Conservation (phyloP, 768 basidiomycete species). For the Leccinum truebloodii region DNA sequence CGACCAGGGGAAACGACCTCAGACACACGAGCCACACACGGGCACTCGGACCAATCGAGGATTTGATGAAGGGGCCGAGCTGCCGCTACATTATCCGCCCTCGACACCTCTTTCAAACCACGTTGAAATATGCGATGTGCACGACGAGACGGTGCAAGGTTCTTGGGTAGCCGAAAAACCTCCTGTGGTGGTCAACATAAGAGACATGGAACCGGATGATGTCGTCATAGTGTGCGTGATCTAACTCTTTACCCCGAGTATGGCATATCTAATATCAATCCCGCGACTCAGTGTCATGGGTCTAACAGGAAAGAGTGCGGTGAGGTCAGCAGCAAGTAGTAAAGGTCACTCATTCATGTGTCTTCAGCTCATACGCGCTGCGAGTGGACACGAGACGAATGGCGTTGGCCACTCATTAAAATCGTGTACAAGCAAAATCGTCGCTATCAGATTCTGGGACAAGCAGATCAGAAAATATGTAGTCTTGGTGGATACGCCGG, state of each 20-base stretch:
- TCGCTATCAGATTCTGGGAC: slow-evolving; percentile 7
- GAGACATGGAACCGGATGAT: slow-evolving; percentile 2
- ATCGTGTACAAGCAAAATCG: slow-evolving; percentile 14
- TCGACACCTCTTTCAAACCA: too few species aligned
- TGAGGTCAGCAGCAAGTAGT: neutral
- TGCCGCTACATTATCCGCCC: too few species aligned
- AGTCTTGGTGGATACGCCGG: slow-evolving; percentile 28
- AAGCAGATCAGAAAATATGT: neutral
- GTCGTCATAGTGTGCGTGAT: slow-evolving; percentile 20
- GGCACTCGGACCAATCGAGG: too few species aligned
- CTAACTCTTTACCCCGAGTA: neutral
- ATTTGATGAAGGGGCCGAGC: too few species aligned
- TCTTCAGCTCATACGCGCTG: slow-evolving; percentile 13
- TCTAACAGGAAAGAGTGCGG: slow-evolving; percentile 16
- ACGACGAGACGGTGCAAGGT: too few species aligned
- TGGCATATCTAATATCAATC: neutral
- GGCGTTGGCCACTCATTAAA: slow-evolving; percentile 13
- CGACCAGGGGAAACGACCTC: too few species aligned
- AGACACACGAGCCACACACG: too few species aligned
- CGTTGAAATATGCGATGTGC: too few species aligned
- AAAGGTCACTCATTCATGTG: neutral
- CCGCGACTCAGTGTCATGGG: neutral
- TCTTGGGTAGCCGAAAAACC: too few species aligned
- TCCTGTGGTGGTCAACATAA: neutral
- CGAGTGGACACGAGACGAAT: neutral